These are phyloP conservation scores for Fusarium nematophilum DNA, from an alignment of 2,329 filamentous ascomycete genomes.

Conservation along the genomic window DNA sequence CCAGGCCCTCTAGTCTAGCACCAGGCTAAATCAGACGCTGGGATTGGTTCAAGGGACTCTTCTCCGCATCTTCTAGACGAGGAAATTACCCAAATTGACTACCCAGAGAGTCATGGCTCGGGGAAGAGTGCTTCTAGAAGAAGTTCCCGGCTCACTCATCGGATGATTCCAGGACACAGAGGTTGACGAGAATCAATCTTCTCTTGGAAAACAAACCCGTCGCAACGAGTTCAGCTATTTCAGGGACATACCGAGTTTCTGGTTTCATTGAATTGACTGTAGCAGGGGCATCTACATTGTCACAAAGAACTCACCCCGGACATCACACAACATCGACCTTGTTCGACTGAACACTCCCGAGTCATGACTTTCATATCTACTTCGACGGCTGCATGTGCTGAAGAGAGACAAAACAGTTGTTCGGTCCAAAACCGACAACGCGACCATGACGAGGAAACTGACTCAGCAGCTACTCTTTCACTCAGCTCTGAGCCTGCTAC, in stretches of 20 bases:
- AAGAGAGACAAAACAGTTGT: no score
- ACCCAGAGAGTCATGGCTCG: neutral
- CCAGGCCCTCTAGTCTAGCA: neutral
- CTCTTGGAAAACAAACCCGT: neutral
- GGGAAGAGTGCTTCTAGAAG: neutral
- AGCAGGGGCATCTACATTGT: neutral
- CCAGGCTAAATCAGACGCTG: no score
- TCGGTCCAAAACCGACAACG: no score
- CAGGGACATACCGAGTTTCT: neutral
- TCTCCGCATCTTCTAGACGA: constrained; percentile 3
- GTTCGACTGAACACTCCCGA: no score
- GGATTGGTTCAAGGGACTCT: neutral
- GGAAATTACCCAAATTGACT: constrained; percentile 6
- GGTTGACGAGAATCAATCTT: neutral
- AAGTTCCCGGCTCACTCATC: neutral
- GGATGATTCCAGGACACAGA: neutral
- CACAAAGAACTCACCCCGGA: no score
- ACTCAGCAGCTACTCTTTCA: no score
- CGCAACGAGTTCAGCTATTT: neutral
- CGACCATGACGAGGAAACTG: no score
- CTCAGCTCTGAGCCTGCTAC: no score
- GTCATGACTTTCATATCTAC: no score
- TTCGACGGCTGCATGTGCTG: no score
- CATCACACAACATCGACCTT: no score
- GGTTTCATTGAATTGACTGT: neutral